These are phyloP conservation scores for Poteriospumella lacustris DNA, from an alignment of 108 stramenopile species.

Conservation along the genomic window DNA sequence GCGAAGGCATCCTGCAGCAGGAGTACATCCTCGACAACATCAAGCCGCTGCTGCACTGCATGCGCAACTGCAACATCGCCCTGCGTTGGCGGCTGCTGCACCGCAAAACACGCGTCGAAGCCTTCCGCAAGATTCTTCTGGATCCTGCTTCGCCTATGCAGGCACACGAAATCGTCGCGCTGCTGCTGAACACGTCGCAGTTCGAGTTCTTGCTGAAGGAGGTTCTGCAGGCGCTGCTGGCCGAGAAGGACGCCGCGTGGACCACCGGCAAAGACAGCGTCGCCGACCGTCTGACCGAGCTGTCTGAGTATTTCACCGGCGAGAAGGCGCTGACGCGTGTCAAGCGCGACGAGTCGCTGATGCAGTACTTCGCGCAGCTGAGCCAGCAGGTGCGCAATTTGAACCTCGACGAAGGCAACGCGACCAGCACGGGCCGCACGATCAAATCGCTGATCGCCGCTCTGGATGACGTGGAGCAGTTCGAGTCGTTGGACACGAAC, in stretches of 20 bases:
- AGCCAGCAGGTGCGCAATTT: constrained; percentile 50
- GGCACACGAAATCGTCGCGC: constrained; percentile 40
- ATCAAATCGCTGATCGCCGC: constrained; percentile 58
- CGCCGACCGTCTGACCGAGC: constrained; percentile 47
- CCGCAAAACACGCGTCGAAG: constrained; percentile 32
- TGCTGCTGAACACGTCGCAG: constrained; percentile 56
- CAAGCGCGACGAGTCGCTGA: constrained; percentile 51
- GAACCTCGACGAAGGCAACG: constrained; percentile 45
- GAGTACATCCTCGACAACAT: constrained; percentile 53
- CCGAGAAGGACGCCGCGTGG: constrained; percentile 54
- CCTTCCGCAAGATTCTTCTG: neutral
- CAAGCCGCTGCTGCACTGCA: constrained; percentile 45
- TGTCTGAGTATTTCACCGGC: constrained; percentile 57
- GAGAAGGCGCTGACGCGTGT: constrained; percentile 52
- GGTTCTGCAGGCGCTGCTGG: constrained; percentile 44
- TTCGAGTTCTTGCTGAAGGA: constrained; percentile 59
- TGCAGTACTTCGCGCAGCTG: constrained; percentile 53
- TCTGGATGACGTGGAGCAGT: constrained; percentile 58
- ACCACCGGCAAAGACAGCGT: constrained; percentile 35
- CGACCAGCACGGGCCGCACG: constrained; percentile 57
- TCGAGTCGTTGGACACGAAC: constrained; percentile 59
- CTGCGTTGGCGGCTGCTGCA: constrained; percentile 66
- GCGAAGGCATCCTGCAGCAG: constrained; percentile 49
- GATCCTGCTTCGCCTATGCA: neutral
- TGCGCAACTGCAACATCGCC: constrained; percentile 55